Base-by-base conservation (phyloP, 192 early-diverging fungal species). In the Umbelopsis isabellina region DNA sequence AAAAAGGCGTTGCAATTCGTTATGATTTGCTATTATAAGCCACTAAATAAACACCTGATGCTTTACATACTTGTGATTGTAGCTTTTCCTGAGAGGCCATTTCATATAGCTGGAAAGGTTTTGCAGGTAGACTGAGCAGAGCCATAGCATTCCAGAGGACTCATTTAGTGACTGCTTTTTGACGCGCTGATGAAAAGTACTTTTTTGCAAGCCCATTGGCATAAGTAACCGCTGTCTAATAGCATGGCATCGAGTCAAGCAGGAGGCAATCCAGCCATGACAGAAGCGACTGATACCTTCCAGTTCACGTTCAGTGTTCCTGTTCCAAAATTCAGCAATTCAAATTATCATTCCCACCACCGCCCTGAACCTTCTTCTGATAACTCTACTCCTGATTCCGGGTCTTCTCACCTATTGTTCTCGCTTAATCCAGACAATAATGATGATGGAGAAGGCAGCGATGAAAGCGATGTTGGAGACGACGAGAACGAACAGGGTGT, bases 261-360 rank as follows among this genome's bases (percentile, higher is more conserved):
- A n/a, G 27, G 55, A 11, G 27, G 27, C 16, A 49, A 16, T 20
- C 15, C 55, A 15, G 30, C 55, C 2, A 22, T 61, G 27, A 35
- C 55, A 0, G 55, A 25, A 25, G 55, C 27, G 13, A 25, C 48
- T 13, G 20, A 35, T 30, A 61, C 55, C 12, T 61, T 61, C 18
- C 55, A 61, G 55, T 61, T 61, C 15, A 61, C 55, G 6, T 61
- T 61, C 55, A 61, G 55, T 8, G 30, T 61, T 11, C 55, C 55
- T 16, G 55, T 61, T n/a, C 55, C 55, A 4, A 61, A 61, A 25
- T 61, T 61, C 55, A 35, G 30, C 18, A 25, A 5, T 18, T 18
- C 25, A 35, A 11, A 30, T 12, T 61, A 61, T n/a, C 55, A 61
- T 9, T 49, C 48, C 48, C 55, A 30, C 23, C 30, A 61, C 27